Conservation (phyloP, 495 filamentous ascomycete genomes). For the Trichoderma virens region DNA sequence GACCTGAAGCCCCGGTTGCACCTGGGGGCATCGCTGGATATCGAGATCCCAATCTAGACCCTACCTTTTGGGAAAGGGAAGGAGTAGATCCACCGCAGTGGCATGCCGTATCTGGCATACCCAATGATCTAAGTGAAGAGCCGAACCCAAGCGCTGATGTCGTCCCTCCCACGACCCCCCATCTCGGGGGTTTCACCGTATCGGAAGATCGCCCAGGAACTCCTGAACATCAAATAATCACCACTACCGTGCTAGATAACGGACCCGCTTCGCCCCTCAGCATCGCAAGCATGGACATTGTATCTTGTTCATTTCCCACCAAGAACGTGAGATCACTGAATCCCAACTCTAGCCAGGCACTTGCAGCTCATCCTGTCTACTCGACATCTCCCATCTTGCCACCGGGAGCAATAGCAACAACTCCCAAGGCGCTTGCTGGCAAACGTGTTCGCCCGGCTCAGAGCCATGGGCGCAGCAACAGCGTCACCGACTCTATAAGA, state of each 20-base stretch:
- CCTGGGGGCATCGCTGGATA: slow-evolving; percentile 63
- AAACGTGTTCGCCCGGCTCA: slow-evolving; percentile 41
- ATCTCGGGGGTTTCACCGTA: slow-evolving; percentile 32
- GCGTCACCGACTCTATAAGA: slow-evolving; percentile 76
- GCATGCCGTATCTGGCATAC: slow-evolving; percentile 23
- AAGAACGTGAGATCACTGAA: slow-evolving; percentile 44
- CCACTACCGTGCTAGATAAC: slow-evolving; percentile 20
- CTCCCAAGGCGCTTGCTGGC: slow-evolving; percentile 43
- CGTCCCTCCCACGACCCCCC: slow-evolving; percentile 41
- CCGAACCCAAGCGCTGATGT: slow-evolving; percentile 33
- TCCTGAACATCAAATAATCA: slow-evolving; percentile 24
- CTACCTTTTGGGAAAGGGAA: slow-evolving; percentile 35
- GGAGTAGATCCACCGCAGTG: slow-evolving; percentile 34
- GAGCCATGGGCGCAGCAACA: slow-evolving; percentile 43
- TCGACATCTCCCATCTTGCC: slow-evolving; percentile 39
- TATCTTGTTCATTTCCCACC: slow-evolving; percentile 78
- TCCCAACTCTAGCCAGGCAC: slow-evolving; percentile 33
- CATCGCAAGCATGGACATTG: slow-evolving; percentile 50
- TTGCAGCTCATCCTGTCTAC: slow-evolving; percentile 59
- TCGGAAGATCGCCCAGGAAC: slow-evolving; percentile 35
- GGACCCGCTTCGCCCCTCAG: slow-evolving; percentile 42
- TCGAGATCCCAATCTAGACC: slow-evolving; percentile 44
- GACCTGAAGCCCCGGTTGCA: slow-evolving; percentile 59
- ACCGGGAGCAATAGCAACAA: slow-evolving; percentile 39
- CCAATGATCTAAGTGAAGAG: slow-evolving; percentile 19